Evolutionary conservation across 2,329 filamentous ascomycete genomes (phyloP), one percentile per base, ranked within the genome.

Genomic region (Aspergillus sergii): DNA sequence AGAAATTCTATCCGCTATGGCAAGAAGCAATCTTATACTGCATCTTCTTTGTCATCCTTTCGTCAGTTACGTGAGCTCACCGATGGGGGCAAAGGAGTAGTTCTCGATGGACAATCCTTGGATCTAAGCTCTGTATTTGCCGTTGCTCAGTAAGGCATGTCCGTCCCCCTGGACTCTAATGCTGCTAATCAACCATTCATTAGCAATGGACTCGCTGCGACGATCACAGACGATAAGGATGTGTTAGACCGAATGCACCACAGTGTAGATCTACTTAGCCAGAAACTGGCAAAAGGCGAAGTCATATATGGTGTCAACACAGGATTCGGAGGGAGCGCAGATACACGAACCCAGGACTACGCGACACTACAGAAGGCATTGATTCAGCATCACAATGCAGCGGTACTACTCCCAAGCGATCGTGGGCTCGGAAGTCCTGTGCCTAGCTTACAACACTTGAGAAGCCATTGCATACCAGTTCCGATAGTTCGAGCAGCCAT

Each of bases 251-350:
- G 60, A 19, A 68, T 70, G 64, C 28, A 62, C 4, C 41, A 23
- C 45, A 69, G 66, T 23, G 68, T 71, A 2, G 50, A 65, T 1
- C 19, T 65, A 4, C 60, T 71, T 2, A 43, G 62, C 5, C 30
- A 61, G 19, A 64, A 62, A 11, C 60, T 71, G 1, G 53, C 59
- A 0, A 36, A 56, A 12, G 68, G 65, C 4, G 58, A 61, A 16
- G 60, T 66, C 4, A 61, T 71, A 26, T 72, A 72, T 55, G 87
- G 87, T 12, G 86, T 89, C 51, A 90, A 88, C 66, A 91, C 88
- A 0, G 88, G 88, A 7, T 90, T 89, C 64, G 89, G 88, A 7
- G 88, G 88, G 30, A 88, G 84, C 58, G 89, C 89, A n/a, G 85
- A 89, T 69, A 81, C 83, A 0, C 81, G 87, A 3, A 89, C 86